phyloP scores from a whole-genome alignment of 2,329 filamentous ascomycete species.

The Sporothrix dimorphospora region DNA sequence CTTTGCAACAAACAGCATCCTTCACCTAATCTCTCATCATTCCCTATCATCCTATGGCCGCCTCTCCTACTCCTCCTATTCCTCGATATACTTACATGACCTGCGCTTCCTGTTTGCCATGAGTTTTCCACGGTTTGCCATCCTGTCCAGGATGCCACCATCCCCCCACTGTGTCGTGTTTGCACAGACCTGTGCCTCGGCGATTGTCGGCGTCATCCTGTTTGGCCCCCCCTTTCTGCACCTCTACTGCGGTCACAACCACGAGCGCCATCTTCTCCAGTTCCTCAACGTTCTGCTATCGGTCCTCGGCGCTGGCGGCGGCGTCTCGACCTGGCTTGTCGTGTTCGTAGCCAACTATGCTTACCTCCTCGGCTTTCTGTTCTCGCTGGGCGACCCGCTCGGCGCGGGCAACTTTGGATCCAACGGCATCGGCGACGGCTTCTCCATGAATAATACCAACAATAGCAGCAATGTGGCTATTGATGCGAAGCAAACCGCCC shows the following conservation, averaged over 20 bases:
- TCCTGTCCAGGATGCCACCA: neutral
- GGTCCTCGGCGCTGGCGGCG: neutral
- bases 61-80: neutral
- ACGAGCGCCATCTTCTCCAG: neutral
- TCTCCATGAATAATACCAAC: neutral
- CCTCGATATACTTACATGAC: neutral
- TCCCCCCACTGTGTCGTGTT: neutral
- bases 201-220: neutral
- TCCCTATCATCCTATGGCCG: neutral
- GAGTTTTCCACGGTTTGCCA: neutral
- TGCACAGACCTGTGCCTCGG: neutral
- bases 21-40: neutral
- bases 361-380: conserved; percentile 25
- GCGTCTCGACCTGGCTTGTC: neutral
- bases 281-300: neutral
- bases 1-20: neutral
- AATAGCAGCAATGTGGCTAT: neutral
- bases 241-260: neutral
- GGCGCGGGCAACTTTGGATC: neutral
- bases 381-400: conserved; percentile 13
- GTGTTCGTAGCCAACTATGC: conserved; percentile 28
- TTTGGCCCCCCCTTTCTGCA: conserved; percentile 1
- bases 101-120: neutral
- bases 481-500: neutral
- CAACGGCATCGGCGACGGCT: neutral